phyloP scores from a whole-genome alignment of 225 moss, liverwort and hornwort species.

The Pseudoscleropodium purum region DNA sequence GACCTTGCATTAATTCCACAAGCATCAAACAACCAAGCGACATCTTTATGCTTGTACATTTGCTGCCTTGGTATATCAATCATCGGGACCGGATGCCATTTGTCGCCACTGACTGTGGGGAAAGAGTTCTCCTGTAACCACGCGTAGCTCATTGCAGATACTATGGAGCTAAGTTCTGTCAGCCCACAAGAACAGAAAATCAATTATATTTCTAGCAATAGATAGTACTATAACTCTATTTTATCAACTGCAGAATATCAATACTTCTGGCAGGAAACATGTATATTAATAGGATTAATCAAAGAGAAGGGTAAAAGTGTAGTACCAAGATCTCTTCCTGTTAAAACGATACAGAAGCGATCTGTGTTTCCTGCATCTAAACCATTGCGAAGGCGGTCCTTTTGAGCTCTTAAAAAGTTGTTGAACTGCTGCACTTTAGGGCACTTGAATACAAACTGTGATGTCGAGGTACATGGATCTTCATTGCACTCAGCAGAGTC shows the following conservation, averaged over 20 bases:
- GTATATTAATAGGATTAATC: background rate
- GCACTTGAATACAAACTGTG: conserved; percentile 32
- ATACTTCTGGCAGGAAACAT: background rate
- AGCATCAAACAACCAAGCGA: conserved; percentile 42
- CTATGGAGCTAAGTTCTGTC: conserved; percentile 43
- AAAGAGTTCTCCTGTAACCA: conserved; percentile 44
- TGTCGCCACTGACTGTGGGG: conserved; percentile 20
- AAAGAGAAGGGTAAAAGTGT: background rate
- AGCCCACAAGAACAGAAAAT: background rate
- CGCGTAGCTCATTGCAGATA: conserved; percentile 36
- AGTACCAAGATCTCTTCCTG: conserved; percentile 40
- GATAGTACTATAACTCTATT: background rate
- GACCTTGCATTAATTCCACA: conserved; percentile 38
- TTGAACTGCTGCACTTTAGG: conserved; percentile 32
- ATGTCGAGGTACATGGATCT: conserved; percentile 18
- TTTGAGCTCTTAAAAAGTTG: conserved; percentile 34
- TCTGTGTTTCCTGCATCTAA: conserved; percentile 22
- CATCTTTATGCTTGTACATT: conserved; percentile 47
- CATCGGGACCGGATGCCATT: conserved; percentile 38
- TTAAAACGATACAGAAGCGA: conserved; percentile 26
- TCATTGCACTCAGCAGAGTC: background rate
- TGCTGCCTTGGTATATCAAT: conserved; percentile 46
- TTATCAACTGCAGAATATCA: background rate
- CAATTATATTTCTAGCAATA: background rate
- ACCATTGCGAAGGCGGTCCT: conserved; percentile 31